phyloP scores from a whole-genome alignment of 495 filamentous ascomycete species.

The Penicillium coprophilum region DNA sequence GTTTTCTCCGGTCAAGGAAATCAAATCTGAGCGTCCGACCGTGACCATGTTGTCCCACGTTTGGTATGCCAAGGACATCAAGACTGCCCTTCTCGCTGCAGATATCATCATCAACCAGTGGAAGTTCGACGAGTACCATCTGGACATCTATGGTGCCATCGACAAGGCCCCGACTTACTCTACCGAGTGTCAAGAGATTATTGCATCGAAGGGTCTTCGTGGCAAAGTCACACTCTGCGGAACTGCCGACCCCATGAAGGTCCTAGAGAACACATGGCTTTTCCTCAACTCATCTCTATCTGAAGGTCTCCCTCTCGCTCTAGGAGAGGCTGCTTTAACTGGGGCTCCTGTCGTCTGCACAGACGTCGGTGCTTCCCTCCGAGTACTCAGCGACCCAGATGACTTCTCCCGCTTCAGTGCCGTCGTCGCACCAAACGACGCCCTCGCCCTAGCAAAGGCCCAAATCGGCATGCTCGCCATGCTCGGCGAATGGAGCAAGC shows the following conservation, averaged over 20 bases:
- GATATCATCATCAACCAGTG: constrained; percentile 66
- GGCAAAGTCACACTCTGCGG: constrained; percentile 54
- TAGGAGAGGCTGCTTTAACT: constrained; percentile 63
- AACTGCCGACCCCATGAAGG: constrained; percentile 56
- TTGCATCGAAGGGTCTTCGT: constrained; percentile 58
- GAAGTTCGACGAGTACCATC: constrained; percentile 62
- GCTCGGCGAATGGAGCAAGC: constrained; percentile 58
- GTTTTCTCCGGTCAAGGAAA: constrained; percentile 58
- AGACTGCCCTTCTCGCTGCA: constrained; percentile 60
- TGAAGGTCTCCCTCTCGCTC: constrained; percentile 63
- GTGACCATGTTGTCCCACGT: constrained; percentile 67
- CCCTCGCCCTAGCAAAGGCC: constrained; percentile 56
- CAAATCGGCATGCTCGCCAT: constrained; percentile 62
- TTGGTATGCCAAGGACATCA: constrained; percentile 67
- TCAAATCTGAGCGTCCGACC: constrained; percentile 56
- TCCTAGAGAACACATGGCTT: constrained; percentile 62
- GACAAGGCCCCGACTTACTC: constrained; percentile 61
- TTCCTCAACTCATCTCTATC: constrained; percentile 69
- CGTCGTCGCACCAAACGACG: constrained; percentile 64
- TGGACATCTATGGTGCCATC: constrained; percentile 63
- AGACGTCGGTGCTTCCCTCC: constrained; percentile 62
- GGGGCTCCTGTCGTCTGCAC: constrained; percentile 65
- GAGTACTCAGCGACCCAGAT: constrained; percentile 61
- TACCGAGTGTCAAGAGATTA: constrained; percentile 61
- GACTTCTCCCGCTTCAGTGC: constrained; percentile 59